Evolutionary conservation across 345 rosid species (phyloP).

Genomic region (Citrus trifoliata): DNA sequence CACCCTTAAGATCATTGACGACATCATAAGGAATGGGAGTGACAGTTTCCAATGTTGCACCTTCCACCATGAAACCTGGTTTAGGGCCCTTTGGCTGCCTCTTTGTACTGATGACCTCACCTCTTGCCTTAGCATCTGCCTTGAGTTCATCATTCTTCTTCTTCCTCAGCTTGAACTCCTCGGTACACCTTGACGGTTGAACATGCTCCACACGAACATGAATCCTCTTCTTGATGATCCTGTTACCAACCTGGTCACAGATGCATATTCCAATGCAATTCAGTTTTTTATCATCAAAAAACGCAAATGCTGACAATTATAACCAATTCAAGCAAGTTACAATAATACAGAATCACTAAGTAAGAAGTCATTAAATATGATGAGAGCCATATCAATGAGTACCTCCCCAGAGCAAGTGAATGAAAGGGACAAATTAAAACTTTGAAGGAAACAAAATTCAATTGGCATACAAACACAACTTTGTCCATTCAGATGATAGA

Average conservation of each 20-base stretch:
- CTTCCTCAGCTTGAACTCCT: conserved; percentile 61
- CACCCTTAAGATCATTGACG: conserved; percentile 77
- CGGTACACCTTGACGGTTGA: conserved; percentile 61
- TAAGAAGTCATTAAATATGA: not conserved
- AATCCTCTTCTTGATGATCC: conserved; percentile 67
- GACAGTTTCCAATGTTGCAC: conserved; percentile 63
- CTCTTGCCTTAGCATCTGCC: conserved; percentile 65
- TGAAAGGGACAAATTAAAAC: not conserved
- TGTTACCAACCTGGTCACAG: conserved; percentile 44
- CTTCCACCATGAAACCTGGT: conserved; percentile 74
- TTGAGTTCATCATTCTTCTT: conserved; percentile 57
- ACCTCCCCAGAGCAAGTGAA: not conserved
- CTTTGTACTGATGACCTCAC: conserved; percentile 66
- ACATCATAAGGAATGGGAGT: conserved; percentile 80
- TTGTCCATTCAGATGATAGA: not conserved
- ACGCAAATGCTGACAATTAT: not conserved
- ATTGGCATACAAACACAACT: not conserved
- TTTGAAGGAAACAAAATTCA: not conserved
- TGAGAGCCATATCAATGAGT: not conserved
- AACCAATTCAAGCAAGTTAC: not conserved
- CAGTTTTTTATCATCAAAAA: not conserved
- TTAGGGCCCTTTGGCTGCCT: conserved; percentile 71
- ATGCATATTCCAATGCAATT: not conserved
- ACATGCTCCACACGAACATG: conserved; percentile 70
- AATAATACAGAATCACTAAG: not conserved